Evolutionary conservation across 495 filamentous ascomycete genomes (phyloP), one percentile per base, ranked within the genome.

Genomic region (Massariosphaeria phaeospora): DNA sequence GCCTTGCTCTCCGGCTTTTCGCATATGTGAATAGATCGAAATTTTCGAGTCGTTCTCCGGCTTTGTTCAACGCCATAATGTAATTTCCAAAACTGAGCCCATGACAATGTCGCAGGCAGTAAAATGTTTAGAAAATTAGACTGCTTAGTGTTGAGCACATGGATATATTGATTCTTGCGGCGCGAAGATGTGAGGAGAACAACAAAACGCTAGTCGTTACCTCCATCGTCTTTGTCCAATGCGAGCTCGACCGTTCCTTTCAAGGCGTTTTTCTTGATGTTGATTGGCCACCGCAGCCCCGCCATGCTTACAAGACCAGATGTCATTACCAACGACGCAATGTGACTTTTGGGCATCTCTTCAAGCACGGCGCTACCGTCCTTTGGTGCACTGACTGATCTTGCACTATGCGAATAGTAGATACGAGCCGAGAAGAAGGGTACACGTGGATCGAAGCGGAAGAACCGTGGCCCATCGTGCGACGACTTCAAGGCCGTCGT

Each of bases 201-300:
- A n/a, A n/a, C n/a, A n/a, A n/a, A n/a, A n/a, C n/a, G n/a, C n/a
- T n/a, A n/a, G n/a, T n/a, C n/a, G n/a, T n/a, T n/a, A 11, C 21
- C 21, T 23, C 80, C 18, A 46, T 30, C 29, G 8, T 41, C 13
- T 1, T 55, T 42, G 17, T 57, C 54, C 17, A 57, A 12, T 1
- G 38, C 40, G 20, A 57, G 40, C 26, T 57, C 54, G 11, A 51
- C 48, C 2, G 36, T 10, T 0, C 47, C 55, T 11, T 31, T 48
- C 15, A 45, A n/a, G 2, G 11, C 51, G 50, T 42, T 35, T 30
- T 29, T 52, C 24, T 45, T 52, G 11, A 59, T 48, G 8, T 48
- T 8, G 3, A 59, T 48, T 8, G 55, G 55, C 24, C 41, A 48
- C 24, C 55, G 27, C 20, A 59, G 48, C 9, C 48, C 55, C 6